Conservation (phyloP, 352 stramenopile genomes). For the Pythium grandisporangium region DNA sequence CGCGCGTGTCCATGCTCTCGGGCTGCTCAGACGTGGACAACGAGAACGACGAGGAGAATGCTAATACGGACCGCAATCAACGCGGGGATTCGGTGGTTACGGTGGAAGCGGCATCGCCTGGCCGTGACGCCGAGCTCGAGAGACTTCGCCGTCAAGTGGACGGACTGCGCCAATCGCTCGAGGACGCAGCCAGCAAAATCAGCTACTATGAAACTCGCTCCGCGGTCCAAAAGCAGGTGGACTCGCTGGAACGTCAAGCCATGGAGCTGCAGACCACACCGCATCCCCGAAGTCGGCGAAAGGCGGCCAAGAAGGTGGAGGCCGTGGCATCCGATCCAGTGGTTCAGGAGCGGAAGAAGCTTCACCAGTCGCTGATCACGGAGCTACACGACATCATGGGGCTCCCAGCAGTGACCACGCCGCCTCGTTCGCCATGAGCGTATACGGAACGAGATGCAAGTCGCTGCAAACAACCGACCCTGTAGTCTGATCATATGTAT, state of each 20-base stretch:
- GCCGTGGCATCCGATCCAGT: too few relatives aligned
- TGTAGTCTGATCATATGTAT: too few relatives aligned
- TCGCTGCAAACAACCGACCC: too few relatives aligned
- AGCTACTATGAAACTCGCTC: constrained; percentile 20
- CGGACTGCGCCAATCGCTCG: constrained; percentile 32
- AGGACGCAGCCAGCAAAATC: constrained; percentile 42
- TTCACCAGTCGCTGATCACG: constrained; percentile 38
- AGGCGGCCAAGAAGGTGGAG: too few relatives aligned
- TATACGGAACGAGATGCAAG: too few relatives aligned
- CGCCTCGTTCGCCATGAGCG: too few relatives aligned
- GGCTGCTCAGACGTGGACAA: constrained; percentile 14
- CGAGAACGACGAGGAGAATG: constrained; percentile 2
- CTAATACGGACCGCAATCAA: not conserved
- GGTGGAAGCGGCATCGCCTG: constrained; percentile 19
- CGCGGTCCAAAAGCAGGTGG: constrained; percentile 10
- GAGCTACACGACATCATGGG: constrained; percentile 77
- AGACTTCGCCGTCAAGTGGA: constrained; percentile 42
- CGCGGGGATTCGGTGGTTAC: too few relatives aligned
- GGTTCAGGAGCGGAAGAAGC: constrained; percentile 19
- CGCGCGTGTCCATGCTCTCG: constrained; percentile 30
- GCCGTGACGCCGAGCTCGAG: constrained; percentile 33
- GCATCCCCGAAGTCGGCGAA: constrained; percentile 2
- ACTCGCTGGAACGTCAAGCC: constrained; percentile 7
- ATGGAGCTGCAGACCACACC: constrained; percentile 1
- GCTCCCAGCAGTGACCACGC: constrained; percentile 17